Conservation (phyloP, 371 early-diverging fungal genomes). For the Cladochytrium tenue region DNA sequence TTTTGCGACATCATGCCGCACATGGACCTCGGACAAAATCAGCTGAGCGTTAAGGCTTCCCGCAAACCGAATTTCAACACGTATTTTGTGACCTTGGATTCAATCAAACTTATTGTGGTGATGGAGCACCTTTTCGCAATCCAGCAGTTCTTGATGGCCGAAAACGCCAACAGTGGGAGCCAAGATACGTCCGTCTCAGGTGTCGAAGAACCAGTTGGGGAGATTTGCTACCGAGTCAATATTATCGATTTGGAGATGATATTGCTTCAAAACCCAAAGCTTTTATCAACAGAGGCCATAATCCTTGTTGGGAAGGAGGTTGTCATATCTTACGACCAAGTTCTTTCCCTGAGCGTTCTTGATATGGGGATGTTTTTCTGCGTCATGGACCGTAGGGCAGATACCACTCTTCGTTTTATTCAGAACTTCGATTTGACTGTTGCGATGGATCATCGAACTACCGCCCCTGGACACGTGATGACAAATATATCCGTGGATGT, state of each 20-base stretch:
- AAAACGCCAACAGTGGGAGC: conserved; percentile 22
- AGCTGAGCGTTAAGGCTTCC: conserved; percentile 60
- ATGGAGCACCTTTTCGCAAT: conserved; percentile 81
- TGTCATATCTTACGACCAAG: conserved; percentile 73
- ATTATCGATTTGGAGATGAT: conserved; percentile 85
- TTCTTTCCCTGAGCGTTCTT: conserved; percentile 71
- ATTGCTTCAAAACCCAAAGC: conserved; percentile 78
- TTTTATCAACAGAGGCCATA: conserved; percentile 80
- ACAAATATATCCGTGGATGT: conserved; percentile 35
- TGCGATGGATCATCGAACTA: conserved; percentile 69
- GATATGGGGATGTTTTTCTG: conserved; percentile 90
- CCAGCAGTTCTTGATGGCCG: conserved; percentile 69
- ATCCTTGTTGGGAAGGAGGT: conserved; percentile 79
- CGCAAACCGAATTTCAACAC: conserved; percentile 3
- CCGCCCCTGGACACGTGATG: conserved; percentile 34
- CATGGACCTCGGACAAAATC: conserved; percentile 61
- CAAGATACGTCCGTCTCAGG: neutral
- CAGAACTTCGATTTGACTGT: conserved; percentile 83
- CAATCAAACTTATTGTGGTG: conserved; percentile 80
- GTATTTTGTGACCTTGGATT: conserved; percentile 74
- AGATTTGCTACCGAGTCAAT: conserved; percentile 68
- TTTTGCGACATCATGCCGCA: conserved; percentile 81
- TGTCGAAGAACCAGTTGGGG: neutral
- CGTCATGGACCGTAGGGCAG: conserved; percentile 79
- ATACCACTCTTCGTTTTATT: conserved; percentile 81